These are phyloP conservation scores for Starmera caribaea DNA, from an alignment of 805 yeast species.

Conservation along the genomic window DNA sequence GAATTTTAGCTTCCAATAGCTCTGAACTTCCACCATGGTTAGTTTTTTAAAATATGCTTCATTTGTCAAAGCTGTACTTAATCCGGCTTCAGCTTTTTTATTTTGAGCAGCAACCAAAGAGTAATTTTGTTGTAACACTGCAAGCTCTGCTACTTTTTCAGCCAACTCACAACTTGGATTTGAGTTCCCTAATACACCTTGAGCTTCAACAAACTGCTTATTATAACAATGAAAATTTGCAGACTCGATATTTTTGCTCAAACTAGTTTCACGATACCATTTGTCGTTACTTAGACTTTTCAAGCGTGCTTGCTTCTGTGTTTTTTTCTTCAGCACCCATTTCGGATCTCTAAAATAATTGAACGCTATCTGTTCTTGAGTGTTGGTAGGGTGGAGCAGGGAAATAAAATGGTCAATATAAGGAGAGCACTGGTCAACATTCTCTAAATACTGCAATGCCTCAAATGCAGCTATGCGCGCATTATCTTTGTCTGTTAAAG, in stretches of 20 bases:
- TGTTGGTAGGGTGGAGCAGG: slow-evolving; percentile 1
- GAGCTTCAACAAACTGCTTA: slow-evolving; percentile 14
- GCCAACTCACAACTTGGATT: slow-evolving; percentile 12
- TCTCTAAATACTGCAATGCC: slow-evolving; percentile 11
- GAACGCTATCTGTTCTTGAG: background rate
- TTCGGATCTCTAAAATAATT: slow-evolving; percentile 1
- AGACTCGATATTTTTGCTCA: slow-evolving; percentile 7
- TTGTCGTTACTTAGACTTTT: slow-evolving; percentile 9
- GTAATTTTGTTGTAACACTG: slow-evolving; percentile 11
- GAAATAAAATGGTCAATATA: slow-evolving; percentile 7
- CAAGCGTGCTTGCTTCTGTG: slow-evolving; percentile 2
- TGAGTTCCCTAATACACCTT: slow-evolving; percentile 9
- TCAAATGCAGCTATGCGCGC: slow-evolving; percentile 8
- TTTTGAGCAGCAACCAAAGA: slow-evolving; percentile 11
- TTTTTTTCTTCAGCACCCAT: slow-evolving; percentile 2
- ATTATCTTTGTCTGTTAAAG: slow-evolving; percentile 1
- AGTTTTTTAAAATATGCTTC: slow-evolving; percentile 16
- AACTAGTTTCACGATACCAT: slow-evolving; percentile 16
- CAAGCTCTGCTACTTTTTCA: slow-evolving; percentile 14
- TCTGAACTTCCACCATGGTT: slow-evolving; percentile 12
- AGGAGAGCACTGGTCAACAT: slow-evolving; percentile 10
- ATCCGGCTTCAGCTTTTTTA: slow-evolving; percentile 14
- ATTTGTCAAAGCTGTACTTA: slow-evolving; percentile 13
- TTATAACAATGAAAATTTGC: slow-evolving; percentile 10
- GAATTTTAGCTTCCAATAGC: slow-evolving; percentile 19